phyloP scores from a whole-genome alignment of 2,329 filamentous ascomycete species.

The Periconia digitata region DNA sequence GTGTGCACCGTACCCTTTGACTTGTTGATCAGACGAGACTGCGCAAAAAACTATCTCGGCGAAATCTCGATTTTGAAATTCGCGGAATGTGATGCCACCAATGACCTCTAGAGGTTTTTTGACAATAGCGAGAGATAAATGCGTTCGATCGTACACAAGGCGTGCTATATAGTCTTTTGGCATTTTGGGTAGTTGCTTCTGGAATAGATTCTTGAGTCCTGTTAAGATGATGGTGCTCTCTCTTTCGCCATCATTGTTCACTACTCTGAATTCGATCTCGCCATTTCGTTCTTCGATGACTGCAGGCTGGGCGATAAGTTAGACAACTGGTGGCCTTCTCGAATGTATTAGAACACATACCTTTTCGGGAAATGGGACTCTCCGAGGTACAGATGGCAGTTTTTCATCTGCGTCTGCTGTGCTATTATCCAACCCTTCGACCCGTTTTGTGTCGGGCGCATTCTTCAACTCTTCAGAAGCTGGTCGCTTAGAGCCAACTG shows the following conservation, averaged over 20 bases:
- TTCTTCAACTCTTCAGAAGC: constrained; percentile 3
- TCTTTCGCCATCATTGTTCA: constrained; percentile 89
- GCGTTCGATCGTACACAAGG: constrained; percentile 94
- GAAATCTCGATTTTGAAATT: constrained; percentile 88
- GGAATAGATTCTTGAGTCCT: constrained; percentile 95
- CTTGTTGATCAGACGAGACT: constrained; percentile 95
- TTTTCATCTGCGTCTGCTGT: constrained; percentile 1
- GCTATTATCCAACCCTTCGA: neutral
- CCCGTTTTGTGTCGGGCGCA: constrained; percentile 4
- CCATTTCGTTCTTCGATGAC: constrained; percentile 91
- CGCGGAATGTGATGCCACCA: constrained; percentile 90
- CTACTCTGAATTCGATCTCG: constrained; percentile 94
- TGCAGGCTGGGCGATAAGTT: constrained; percentile 62
- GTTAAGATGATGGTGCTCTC: constrained; percentile 94
- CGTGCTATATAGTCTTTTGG: constrained; percentile 98
- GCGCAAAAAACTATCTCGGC: constrained; percentile 99
- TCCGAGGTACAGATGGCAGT: neutral
- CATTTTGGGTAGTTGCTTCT: constrained; percentile 98
- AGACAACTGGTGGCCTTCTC: too few relatives aligned
- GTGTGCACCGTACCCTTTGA: constrained; percentile 97
- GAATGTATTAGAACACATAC: neutral
- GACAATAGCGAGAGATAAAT: constrained; percentile 94
- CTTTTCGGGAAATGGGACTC: constrained; percentile 5
- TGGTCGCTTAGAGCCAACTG: constrained; percentile 4
- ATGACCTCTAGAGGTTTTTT: constrained; percentile 96